Base-by-base conservation (phyloP, 1,284 basidiomycete species). In the Takashimella koratensis region DNA sequence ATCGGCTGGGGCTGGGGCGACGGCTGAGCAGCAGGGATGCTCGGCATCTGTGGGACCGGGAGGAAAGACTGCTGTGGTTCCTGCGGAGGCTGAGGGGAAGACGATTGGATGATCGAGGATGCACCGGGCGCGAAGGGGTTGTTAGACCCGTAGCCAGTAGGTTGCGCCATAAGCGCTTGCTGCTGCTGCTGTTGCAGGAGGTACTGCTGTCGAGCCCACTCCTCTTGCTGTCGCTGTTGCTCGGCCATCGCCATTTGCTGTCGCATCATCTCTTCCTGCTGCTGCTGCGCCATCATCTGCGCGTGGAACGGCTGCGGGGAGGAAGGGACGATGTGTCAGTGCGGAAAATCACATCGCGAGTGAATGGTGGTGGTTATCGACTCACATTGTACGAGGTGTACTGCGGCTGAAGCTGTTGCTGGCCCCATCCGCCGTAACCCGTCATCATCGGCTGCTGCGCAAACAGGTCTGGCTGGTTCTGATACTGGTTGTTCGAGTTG, bases 91-190 rank as follows among this genome's bases (percentile, higher is more conserved):
- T 53, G 57, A 5, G 54, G 54, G 24, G 52, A 57, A 36, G 30
- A 8, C 8, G 30, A 8, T 16, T 36, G 30, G 16, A 36, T 36
- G 16, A 36, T 36, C 10, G 30, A 36, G 30, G 30, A 36, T 36
- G 8, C 60, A 46, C 59, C 59, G 5, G 71, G 81, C 0, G 87
- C 88, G 68, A 96, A 97, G 0, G 94, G 94, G 73, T 98, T 98
- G 81, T 98, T 98, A 43, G 90, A 90, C 13, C 92, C 91, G 62
- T 82, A 82, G 4, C 79, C 79, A 2, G 83, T 84, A 20, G 77
- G 79, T 60, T 84, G 83, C 5, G 82, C 76, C 54, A 78, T 67
- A 21, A 82, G 67, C 3, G 74, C 71, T 51, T 77, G 75, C 44
- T 73, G 74, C 69, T 77, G 77, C 55, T 77, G 66, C 53, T 76